phyloP scores from a whole-genome alignment of 106 monocot genomes.

The Iris macrosiphon region DNA sequence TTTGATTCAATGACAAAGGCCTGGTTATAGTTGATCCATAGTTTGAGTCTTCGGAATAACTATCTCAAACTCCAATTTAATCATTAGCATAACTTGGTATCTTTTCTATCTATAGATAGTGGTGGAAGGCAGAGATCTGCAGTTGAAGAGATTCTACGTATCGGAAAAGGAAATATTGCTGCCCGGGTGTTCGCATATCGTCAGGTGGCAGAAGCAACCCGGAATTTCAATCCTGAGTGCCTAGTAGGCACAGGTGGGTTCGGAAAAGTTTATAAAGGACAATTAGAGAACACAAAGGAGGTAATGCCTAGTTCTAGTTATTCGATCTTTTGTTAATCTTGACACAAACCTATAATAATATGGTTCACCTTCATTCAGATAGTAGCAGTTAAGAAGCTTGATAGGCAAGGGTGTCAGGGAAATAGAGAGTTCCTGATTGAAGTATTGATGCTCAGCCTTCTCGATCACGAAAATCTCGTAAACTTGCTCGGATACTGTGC shows the following conservation, averaged over 20 bases:
- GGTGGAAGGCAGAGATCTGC: not conserved
- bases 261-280: slow-evolving; percentile 18
- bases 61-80: too few species aligned
- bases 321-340: not conserved
- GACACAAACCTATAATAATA: too few species aligned
- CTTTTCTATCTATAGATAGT: not conserved
- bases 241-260: slow-evolving; percentile 16
- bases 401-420: slow-evolving; percentile 15
- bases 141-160: slow-evolving; percentile 10
- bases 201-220: slow-evolving; percentile 6
- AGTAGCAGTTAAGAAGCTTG: slow-evolving; percentile 15
- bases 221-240: slow-evolving; percentile 1
- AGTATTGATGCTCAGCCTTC: slow-evolving; percentile 20
- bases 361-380: not conserved
- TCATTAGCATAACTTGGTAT: not conserved
- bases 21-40: not conserved
- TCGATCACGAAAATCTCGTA: slow-evolving; percentile 16
- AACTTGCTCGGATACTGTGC: slow-evolving; percentile 19
- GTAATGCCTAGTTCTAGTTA: not conserved
- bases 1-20: not conserved
- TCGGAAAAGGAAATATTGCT: slow-evolving; percentile 10
- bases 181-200: slow-evolving; percentile 6
- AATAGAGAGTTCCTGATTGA: slow-evolving; percentile 18
- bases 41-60: too few species aligned
- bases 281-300: slow-evolving; percentile 5